Evolutionary conservation across 345 rosid genomes (phyloP).

Genomic region (Corchorus olitorius): DNA sequence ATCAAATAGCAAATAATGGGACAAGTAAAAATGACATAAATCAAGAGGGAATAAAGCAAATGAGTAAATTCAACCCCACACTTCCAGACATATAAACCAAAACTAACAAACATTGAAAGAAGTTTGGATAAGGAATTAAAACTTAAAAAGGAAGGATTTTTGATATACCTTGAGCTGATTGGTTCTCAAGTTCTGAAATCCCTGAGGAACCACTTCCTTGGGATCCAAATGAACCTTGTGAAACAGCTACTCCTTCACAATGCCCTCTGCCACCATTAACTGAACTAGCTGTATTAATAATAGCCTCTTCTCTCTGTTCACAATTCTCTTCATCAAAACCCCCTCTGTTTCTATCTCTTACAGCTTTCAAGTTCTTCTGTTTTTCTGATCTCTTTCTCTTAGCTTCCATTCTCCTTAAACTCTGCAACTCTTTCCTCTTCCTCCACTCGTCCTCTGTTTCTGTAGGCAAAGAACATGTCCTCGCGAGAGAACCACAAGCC

Average conservation of each 20-base stretch:
- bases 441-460: constrained; percentile 72
- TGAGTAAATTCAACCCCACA: not conserved
- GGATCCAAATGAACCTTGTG: constrained; percentile 58
- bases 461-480: constrained; percentile 69
- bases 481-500: constrained; percentile 31
- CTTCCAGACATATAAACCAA: not conserved
- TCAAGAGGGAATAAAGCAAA: constrained; percentile 1
- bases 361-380: constrained; percentile 48
- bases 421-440: constrained; percentile 73
- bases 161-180: constrained; percentile 50
- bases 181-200: constrained; percentile 54
- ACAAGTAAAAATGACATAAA: not conserved
- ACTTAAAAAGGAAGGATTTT: not conserved
- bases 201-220: constrained; percentile 66
- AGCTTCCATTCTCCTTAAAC: constrained; percentile 66
- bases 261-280: constrained; percentile 23
- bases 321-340: constrained; percentile 29
- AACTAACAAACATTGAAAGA: not conserved
- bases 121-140: not conserved
- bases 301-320: constrained; percentile 27
- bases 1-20: not conserved
- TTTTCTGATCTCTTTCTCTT: constrained; percentile 83
- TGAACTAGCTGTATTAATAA: constrained; percentile 3
- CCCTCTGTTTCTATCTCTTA: constrained; percentile 28
- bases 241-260: constrained; percentile 8